Evolutionary conservation across 371 early-diverging fungal species (phyloP).

Genomic region (Syncephalis plumigaleata): DNA sequence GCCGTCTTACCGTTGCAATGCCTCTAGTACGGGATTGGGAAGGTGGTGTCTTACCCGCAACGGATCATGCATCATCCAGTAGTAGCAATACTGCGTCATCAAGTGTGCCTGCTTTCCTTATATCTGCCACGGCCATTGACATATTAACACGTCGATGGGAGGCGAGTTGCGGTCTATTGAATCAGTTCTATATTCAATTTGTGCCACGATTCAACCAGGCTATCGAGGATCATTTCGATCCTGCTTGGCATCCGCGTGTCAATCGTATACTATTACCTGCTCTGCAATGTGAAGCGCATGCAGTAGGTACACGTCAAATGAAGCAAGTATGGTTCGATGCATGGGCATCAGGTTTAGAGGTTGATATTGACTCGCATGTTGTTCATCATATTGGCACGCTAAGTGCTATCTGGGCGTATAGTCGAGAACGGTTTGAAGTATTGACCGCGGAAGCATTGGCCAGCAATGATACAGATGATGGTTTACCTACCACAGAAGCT

Average conservation of each 20-base stretch:
- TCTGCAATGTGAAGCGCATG: slow-evolving; percentile 30
- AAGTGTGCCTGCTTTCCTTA: slow-evolving; percentile 30
- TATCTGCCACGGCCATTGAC: slow-evolving; percentile 33
- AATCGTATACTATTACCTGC: slow-evolving; percentile 43
- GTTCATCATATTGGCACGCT: slow-evolving; percentile 51
- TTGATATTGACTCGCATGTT: slow-evolving; percentile 46
- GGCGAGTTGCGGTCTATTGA: slow-evolving; percentile 31
- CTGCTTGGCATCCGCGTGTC: slow-evolving; percentile 41
- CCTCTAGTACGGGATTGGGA: slow-evolving; percentile 34
- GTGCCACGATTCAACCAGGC: slow-evolving; percentile 51
- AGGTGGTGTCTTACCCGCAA: too few species aligned
- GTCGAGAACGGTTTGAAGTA: slow-evolving; percentile 28
- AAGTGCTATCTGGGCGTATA: slow-evolving; percentile 40
- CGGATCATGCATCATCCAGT: too few species aligned
- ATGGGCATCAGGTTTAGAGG: slow-evolving; percentile 39
- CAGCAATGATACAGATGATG: background rate
- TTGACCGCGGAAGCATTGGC: slow-evolving; percentile 17
- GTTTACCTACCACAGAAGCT: too few species aligned
- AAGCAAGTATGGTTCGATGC: slow-evolving; percentile 35
- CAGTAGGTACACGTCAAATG: slow-evolving; percentile 12
- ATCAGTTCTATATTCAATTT: slow-evolving; percentile 47
- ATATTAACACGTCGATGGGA: slow-evolving; percentile 39
- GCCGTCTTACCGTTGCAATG: slow-evolving; percentile 43
- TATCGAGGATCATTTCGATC: slow-evolving; percentile 46
- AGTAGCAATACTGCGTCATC: background rate